A percentile compares a stretch with the other conserved stretches of the same genome.
Evolutionary conservation across 129 eudicot genomes (phyloP).

Genomic region (Tagetes patula): DNA sequence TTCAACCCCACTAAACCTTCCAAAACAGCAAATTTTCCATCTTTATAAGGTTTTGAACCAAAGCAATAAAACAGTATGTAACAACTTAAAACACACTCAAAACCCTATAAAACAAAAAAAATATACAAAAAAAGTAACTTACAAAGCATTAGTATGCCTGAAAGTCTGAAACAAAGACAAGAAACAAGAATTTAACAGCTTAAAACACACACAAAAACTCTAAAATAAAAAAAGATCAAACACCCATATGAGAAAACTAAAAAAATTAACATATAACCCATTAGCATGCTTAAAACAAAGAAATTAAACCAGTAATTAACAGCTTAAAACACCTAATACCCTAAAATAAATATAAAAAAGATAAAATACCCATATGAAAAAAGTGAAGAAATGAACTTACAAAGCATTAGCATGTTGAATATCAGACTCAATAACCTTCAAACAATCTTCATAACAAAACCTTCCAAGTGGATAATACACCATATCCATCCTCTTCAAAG

Average conservation of each 20-base stretch:
- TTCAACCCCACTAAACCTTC: neutral
- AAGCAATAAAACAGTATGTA: neutral
- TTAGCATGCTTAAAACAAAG: constrained; percentile 39
- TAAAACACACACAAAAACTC: constrained; percentile 33
- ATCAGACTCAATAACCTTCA: constrained; percentile 81
- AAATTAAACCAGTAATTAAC: neutral
- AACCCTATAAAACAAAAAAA: constrained; percentile 11
- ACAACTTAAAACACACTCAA: constrained; percentile 1
- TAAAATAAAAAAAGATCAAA: constrained; percentile 6
- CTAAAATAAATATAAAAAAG: neutral
- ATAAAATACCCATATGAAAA: constrained; percentile 18
- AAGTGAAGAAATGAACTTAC: constrained; percentile 41
- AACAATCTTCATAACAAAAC: constrained; percentile 71
- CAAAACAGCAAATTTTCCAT: constrained; percentile 11
- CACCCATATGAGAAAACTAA: constrained; percentile 9
- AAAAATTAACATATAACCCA: constrained; percentile 57
- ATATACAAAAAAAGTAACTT: constrained; percentile 31
- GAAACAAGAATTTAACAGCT: neutral
- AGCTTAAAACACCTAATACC: constrained; percentile 10
- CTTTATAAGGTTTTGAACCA: neutral
- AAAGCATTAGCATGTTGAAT: constrained; percentile 90
- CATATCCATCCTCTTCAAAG: constrained; percentile 59
- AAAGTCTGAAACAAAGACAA: constrained; percentile 31
- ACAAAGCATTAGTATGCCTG: constrained; percentile 62
- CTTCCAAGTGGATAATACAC: constrained; percentile 72